These are phyloP conservation scores for Globisporangium barbulae DNA, from an alignment of 352 stramenopile genomes.

Conservation along the genomic window DNA sequence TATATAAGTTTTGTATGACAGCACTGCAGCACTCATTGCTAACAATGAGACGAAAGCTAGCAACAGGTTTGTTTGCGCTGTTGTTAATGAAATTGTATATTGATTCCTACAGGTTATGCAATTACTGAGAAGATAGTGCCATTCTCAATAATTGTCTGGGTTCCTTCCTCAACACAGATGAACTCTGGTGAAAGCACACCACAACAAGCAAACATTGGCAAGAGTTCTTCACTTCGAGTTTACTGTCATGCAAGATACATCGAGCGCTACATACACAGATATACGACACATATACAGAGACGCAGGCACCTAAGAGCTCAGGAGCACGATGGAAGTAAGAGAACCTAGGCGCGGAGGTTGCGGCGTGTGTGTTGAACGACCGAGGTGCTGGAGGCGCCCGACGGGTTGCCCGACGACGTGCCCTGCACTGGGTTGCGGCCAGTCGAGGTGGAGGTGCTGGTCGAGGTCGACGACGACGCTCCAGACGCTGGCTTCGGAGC, in stretches of 20 bases:
- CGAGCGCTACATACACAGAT: neutral
- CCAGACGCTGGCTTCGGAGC: neutral
- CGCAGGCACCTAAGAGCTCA: neutral
- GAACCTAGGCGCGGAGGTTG: neutral
- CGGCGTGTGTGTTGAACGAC: neutral
- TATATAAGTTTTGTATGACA: too few species aligned
- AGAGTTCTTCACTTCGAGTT: neutral
- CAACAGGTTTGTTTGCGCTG: too few species aligned
- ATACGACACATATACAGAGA: neutral
- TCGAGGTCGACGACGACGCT: neutral
- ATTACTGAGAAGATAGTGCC: neutral
- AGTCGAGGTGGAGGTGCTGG: neutral
- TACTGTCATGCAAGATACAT: neutral
- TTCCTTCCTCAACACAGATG: neutral
- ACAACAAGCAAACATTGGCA: neutral
- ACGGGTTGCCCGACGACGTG: neutral
- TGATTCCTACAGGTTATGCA: neutral
- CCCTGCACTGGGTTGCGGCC: neutral
- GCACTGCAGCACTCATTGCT: neutral
- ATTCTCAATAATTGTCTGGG: neutral
- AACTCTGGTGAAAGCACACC: neutral
- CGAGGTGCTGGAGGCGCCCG: constrained; percentile 2
- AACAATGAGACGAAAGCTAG: too few species aligned
- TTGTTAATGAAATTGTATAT: neutral
- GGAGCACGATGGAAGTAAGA: neutral